These are phyloP conservation scores for Tetrastigma voinierianum DNA, from an alignment of 164 flowering plant genomes.

Conservation along the genomic window DNA sequence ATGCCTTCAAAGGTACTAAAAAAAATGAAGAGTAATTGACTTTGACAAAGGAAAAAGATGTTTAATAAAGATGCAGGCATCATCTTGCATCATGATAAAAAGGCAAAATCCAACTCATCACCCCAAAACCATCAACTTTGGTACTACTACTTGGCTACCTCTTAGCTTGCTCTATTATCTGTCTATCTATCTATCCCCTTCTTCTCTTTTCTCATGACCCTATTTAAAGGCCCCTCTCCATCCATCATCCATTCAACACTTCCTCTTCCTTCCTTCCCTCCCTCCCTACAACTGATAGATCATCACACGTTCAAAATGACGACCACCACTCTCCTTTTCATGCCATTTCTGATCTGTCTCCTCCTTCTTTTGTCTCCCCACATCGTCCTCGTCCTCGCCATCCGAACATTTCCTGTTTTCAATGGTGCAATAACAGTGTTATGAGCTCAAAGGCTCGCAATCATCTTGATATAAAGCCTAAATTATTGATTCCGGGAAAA, in stretches of 20 bases:
- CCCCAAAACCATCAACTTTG: not conserved
- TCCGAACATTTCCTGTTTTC: not conserved
- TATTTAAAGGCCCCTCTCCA: constrained; percentile 20
- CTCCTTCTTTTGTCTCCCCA: constrained; percentile 20
- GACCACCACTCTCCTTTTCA: constrained; percentile 5
- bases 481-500: not conserved
- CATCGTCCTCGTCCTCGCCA: not conserved
- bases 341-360: constrained; percentile 12
- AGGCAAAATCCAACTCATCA: not conserved
- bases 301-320: too few species aligned
- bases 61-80: constrained; percentile 16
- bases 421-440: constrained; percentile 9
- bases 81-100: constrained; percentile 10
- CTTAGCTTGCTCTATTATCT: constrained; percentile 29
- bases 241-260: not conserved
- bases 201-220: constrained; percentile 31
- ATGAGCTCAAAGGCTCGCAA: constrained; percentile 13
- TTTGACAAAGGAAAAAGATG: not conserved
- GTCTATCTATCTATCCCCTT: too few species aligned
- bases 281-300: too few species aligned
- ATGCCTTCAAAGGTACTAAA: too few species aligned
- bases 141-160: constrained; percentile 10
- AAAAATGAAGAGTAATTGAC: not conserved
- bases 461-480: constrained; percentile 15
- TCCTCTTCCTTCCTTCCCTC: too few species aligned